Evolutionary conservation across 352 stramenopile genomes (phyloP).

Genomic region (Globisporangium echinulatum): DNA sequence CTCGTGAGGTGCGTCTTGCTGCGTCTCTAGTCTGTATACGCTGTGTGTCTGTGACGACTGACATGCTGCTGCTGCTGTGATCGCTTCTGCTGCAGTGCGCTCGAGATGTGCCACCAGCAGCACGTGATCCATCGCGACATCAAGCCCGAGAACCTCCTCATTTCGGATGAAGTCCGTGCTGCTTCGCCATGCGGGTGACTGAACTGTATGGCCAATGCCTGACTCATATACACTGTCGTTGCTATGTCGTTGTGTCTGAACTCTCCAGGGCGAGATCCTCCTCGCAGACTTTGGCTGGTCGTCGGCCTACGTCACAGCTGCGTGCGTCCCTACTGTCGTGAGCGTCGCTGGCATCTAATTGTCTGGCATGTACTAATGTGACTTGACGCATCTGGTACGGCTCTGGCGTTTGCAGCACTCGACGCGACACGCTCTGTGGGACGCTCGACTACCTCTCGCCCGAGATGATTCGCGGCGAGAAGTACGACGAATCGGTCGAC

Average conservation of each 20-base stretch:
- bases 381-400: too few relatives aligned
- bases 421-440: constrained; percentile 97
- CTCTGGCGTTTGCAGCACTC: constrained; percentile 28
- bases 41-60: background rate
- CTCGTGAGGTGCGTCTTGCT: constrained; percentile 41
- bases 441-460: constrained; percentile 99
- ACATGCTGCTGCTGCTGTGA: background rate
- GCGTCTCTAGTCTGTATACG: background rate
- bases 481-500: constrained; percentile 98
- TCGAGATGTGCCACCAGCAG: constrained; percentile 72
- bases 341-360: too few relatives aligned
- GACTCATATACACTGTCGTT: too few relatives aligned
- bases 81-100: constrained; percentile 17
- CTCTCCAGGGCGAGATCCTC: constrained; percentile 88
- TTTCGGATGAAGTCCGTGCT: constrained; percentile 46
- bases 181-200: background rate
- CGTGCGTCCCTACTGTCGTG: constrained; percentile 25
- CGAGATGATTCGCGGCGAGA: constrained; percentile 98
- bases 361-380: too few relatives aligned
- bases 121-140: constrained; percentile 93
- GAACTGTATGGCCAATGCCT: too few relatives aligned
- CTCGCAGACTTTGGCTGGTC: constrained; percentile 99
- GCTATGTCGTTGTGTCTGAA: too few relatives aligned
- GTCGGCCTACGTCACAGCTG: constrained; percentile 70
- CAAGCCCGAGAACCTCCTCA: constrained; percentile 94